Evolutionary conservation across 371 early-diverging fungal genomes (phyloP), one percentile per base, ranked within the genome.

Genomic region (Mycotypha africana): DNA sequence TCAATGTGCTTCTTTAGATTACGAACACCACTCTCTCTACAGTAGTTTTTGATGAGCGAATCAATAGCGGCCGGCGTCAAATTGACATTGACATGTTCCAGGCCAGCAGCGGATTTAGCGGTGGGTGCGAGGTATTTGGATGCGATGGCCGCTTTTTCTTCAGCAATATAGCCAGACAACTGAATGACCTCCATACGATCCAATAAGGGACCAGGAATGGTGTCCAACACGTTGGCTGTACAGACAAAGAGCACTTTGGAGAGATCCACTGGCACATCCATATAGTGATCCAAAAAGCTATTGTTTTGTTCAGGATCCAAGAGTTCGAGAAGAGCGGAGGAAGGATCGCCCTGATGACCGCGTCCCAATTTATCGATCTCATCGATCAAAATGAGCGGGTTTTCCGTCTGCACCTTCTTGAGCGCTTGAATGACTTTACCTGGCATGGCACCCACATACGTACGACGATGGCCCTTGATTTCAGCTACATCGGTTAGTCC

Each of bases 361-460:
- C 91, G 81, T n/a, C 97, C 95, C 23, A 98, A 77, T 77, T 97
- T 98, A 71, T 97, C 98, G 24, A 98, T 83, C 71, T 98, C 98
- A 70, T 98, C 98, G 53, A 98, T 94, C 70, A 98, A 77, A 45
- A 98, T 86, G 31, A 97, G 67, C 8, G 97, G 97, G 60, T 97
- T 97, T 62, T 95, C 95, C 0, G 95, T 94, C 59, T 97, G 92
- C 6, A 95, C 95, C 53, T 93, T 93, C 65, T 97, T 96, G 37
- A 98, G 67, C 1, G 98, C 97, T 67, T 97, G 97, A 28, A 98
- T 85, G 4, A 97, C 92, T 65, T 97, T 97, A 33, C 98, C 98
- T n/a, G 98, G 98, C 98, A 98, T 97, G 6, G 97, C 97, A 40
- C 98, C 98, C 15, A 98, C 96, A 62, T 98, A 98, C 3, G 98